A percentile compares a stretch with the other conserved stretches of the same genome.
Evolutionary conservation across 2,329 filamentous ascomycete species (phyloP).

Genomic region (Arthrobotrys conoides): DNA sequence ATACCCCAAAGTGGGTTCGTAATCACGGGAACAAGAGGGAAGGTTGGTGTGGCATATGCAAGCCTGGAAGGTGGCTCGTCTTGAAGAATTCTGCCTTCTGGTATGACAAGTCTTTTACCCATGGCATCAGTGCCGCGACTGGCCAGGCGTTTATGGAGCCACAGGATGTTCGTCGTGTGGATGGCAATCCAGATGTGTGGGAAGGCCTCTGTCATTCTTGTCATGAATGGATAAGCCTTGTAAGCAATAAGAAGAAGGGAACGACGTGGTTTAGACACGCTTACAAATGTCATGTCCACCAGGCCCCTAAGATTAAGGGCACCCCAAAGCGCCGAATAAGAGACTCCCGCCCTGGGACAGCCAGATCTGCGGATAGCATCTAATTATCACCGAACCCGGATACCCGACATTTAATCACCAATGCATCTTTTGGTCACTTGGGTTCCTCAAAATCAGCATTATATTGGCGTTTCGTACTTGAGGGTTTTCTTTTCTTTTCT

Average conservation of each 20-base stretch:
- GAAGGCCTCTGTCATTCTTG: conserved; percentile 84
- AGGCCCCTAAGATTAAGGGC: conserved; percentile 80
- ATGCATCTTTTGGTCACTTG: not conserved
- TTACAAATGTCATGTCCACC: conserved; percentile 74
- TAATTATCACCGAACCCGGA: not conserved
- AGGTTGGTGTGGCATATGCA: conserved; percentile 91
- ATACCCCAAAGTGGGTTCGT: conserved; percentile 86
- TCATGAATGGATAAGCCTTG: conserved; percentile 83
- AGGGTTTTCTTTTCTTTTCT: not conserved
- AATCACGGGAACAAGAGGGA: conserved; percentile 89
- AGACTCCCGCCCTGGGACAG: conserved; percentile 55
- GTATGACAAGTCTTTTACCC: conserved; percentile 93
- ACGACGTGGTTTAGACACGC: conserved; percentile 92
- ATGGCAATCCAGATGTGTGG: conserved; percentile 85
- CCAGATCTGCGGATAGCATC: conserved; percentile 51
- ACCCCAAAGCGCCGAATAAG: conserved; percentile 74
- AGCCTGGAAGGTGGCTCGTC: conserved; percentile 86
- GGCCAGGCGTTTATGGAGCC: conserved; percentile 84
- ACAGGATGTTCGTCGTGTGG: conserved; percentile 80
- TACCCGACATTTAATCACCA: not conserved
- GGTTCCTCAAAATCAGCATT: conserved; percentile 49
- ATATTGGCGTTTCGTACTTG: conserved; percentile 62
- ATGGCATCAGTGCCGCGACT: conserved; percentile 86
- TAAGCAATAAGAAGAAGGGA: conserved; percentile 91
- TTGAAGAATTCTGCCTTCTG: conserved; percentile 92